Conservation (phyloP, 75 land plant genomes). For the Larix kaempferi region DNA sequence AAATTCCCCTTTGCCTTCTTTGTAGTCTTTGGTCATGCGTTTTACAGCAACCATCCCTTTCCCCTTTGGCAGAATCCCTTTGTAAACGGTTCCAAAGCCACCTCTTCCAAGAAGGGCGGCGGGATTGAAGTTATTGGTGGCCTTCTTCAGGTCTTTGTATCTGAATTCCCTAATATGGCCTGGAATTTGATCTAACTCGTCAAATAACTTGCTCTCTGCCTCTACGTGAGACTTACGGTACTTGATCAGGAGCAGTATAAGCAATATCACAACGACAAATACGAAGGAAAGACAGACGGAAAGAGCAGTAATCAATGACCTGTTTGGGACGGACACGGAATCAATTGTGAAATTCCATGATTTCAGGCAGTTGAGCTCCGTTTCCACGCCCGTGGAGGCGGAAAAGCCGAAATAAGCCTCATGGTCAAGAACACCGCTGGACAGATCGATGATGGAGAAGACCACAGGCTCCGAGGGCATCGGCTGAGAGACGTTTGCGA, state of each 20-base stretch:
- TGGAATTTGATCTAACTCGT: neutral
- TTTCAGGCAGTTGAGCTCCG: constrained; percentile 32
- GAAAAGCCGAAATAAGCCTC: constrained; percentile 59
- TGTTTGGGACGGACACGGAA: neutral
- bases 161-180: constrained; percentile 17
- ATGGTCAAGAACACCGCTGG: constrained; percentile 9
- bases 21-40: constrained; percentile 2
- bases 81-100: constrained; percentile 26
- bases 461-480: too few species aligned
- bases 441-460: constrained; percentile 21
- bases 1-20: constrained; percentile 30
- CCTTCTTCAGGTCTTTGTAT: constrained; percentile 17
- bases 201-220: neutral
- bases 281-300: neutral
- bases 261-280: too few species aligned
- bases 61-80: constrained; percentile 10
- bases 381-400: constrained; percentile 44
- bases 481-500: too few species aligned
- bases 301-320: neutral
- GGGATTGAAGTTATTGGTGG: constrained; percentile 18
- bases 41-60: constrained; percentile 14
- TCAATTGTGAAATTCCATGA: neutral
- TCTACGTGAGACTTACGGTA: neutral
- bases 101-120: constrained; percentile 8
- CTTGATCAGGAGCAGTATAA: neutral